Evolutionary conservation across 441 rosid genomes (phyloP), one percentile per base, ranked within the genome.

Genomic region (Rhodomyrtus psidioides): DNA sequence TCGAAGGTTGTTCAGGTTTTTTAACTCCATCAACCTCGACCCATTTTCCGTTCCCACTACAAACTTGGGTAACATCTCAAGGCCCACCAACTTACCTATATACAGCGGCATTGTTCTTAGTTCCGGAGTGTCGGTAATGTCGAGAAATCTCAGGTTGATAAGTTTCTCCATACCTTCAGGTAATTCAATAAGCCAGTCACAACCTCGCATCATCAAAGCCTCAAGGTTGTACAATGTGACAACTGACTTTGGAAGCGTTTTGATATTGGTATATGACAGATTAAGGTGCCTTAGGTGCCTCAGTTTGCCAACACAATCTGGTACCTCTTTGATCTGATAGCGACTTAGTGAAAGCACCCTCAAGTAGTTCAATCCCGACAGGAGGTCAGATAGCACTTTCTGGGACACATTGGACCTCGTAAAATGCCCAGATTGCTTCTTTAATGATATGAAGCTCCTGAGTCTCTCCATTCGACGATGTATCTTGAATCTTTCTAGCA

Each of bases 51-150:
- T 60, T 60, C 23, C 12, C 3, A 60, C 74, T 28, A 28, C 0
- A 8, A 60, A 60, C 3, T 60, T 28, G 0, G 23, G 16, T 2
- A 60, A 7, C 0, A 60, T 28, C 1, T 60, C 74, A 60, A 60
- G 42, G 28, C 42, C 42, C 0, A 0, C 6, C 74, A 60, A 60
- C 3, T 28, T 28, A 16, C 74, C 42, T 16, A 28, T 0, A 27
- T 7, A 0, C 1, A 28, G 1, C 0, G 74, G 42, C 6, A 1
- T 27, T 1, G 1, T 2, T 27, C 0, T 3, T 27, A 27, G 9
- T 0, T 2, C 12, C 3, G 0, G 0, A 14, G 70, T 59, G 9
- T 15, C 0, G 5, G 0, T 15, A 27, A 59, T 27, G 21, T 59
- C 39, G 2, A 59, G 70, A 59, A 59, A 27, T 59, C 1, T 59